Evolutionary conservation across 352 stramenopile species (phyloP).

Genomic region (Pythium pyrilobum): DNA sequence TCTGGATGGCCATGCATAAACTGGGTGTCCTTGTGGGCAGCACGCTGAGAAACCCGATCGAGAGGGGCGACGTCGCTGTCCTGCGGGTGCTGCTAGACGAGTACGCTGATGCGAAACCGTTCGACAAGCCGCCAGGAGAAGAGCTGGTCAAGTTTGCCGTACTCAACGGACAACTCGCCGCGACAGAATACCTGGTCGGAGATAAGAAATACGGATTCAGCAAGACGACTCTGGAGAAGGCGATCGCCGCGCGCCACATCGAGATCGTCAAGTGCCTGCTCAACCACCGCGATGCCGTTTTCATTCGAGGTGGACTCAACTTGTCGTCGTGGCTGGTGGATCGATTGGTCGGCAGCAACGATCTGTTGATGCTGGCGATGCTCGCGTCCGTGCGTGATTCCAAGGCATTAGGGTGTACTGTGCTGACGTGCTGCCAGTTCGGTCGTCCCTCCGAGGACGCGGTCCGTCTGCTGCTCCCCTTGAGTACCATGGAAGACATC

Average conservation of each 20-base stretch:
- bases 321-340: conserved; percentile 1
- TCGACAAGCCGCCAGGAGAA: background rate
- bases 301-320: background rate
- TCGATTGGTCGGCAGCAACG: background rate
- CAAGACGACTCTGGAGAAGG: background rate
- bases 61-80: background rate
- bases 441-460: background rate
- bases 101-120: background rate
- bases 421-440: conserved; percentile 7
- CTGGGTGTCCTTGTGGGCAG: background rate
- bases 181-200: background rate
- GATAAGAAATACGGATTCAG: background rate
- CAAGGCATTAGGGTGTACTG: background rate
- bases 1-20: background rate
- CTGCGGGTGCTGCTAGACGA: conserved; percentile 7
- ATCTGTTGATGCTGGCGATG: conserved; percentile 2
- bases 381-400: background rate
- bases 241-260: background rate
- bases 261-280: conserved; percentile 5
- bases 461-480: background rate
- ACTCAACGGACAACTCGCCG: background rate
- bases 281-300: background rate
- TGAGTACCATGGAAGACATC: conserved; percentile 10
- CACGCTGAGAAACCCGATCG: background rate
- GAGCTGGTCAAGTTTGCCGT: background rate